Conservation (phyloP, 176 grass and related monocot species). For the Zoysia pacifica region DNA sequence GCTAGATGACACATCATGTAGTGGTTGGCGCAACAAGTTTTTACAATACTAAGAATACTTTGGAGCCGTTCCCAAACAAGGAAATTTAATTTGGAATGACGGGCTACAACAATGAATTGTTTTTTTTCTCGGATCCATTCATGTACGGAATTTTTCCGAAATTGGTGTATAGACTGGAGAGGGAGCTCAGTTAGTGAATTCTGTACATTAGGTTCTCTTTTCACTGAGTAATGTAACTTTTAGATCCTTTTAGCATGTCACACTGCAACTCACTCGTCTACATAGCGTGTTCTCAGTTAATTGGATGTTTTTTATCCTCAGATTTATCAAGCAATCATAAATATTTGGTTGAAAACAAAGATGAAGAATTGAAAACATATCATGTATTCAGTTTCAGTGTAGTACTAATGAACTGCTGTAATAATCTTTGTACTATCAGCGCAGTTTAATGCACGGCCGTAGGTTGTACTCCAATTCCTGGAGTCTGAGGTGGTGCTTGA, state of each 20-base stretch:
- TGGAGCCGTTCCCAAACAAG: slow-evolving; percentile 13
- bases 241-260: slow-evolving; percentile 38
- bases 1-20: slow-evolving; percentile 53
- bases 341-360: not conserved
- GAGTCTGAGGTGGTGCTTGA: not conserved
- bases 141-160: slow-evolving; percentile 61
- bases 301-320: slow-evolving; percentile 16
- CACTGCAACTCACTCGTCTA: slow-evolving; percentile 14
- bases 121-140: slow-evolving; percentile 39
- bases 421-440: slow-evolving; percentile 7
- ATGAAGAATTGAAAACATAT: not conserved
- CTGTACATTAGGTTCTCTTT: slow-evolving; percentile 86
- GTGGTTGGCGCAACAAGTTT: slow-evolving; percentile 38
- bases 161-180: slow-evolving; percentile 63
- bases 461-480: slow-evolving; percentile 53
- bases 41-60: not conserved
- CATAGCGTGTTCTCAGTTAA: slow-evolving; percentile 25
- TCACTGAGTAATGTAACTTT: slow-evolving; percentile 42
- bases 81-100: slow-evolving; percentile 26
- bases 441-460: slow-evolving; percentile 31
- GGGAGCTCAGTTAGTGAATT: slow-evolving; percentile 71
- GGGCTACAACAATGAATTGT: slow-evolving; percentile 39
- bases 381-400: not conserved
- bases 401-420: not conserved
- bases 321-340: not conserved